phyloP scores from a whole-genome alignment of 2,329 filamentous ascomycete species.

The Fusarium heterosporum region DNA sequence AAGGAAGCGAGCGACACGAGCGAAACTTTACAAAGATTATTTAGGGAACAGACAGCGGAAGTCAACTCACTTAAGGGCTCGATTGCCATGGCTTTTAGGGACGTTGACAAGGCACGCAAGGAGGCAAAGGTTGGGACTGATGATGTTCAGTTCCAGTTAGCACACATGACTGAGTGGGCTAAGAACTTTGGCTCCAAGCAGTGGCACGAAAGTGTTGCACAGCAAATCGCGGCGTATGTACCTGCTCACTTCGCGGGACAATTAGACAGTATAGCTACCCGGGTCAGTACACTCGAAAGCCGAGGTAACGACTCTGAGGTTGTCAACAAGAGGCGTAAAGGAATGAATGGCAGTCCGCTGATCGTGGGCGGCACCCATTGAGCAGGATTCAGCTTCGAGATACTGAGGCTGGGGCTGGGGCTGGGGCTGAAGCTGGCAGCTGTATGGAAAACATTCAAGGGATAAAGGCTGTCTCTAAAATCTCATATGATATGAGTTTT shows the following conservation, averaged over 20 bases:
- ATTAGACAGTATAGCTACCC: constrained; percentile 33
- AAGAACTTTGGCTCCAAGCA: constrained; percentile 61
- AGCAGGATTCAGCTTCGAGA: neutral
- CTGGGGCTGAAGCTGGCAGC: neutral
- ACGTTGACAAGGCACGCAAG: constrained; percentile 22
- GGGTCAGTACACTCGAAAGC: constrained; percentile 42
- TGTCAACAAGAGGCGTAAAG: constrained; percentile 42
- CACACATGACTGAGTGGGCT: constrained; percentile 59
- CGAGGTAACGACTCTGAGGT: constrained; percentile 16
- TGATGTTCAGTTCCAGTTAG: constrained; percentile 53
- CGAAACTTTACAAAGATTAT: neutral
- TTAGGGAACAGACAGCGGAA: constrained; percentile 12
- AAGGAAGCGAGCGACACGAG: neutral
- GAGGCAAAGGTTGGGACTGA: constrained; percentile 46
- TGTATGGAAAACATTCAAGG: constrained; percentile 1
- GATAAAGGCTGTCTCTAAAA: neutral
- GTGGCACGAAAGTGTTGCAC: constrained; percentile 56
- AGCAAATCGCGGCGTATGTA: constrained; percentile 50
- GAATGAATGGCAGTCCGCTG: constrained; percentile 33
- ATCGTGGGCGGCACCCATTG: constrained; percentile 24
- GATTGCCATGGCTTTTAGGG: constrained; percentile 6
- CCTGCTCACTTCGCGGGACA: constrained; percentile 38
- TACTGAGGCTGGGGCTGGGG: neutral
- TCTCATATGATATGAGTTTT: constrained; percentile 14
- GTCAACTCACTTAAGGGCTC: constrained; percentile 6